Evolutionary conservation across 306 rosid species (phyloP), one percentile per base, ranked within the genome.

Genomic region (Citrullus mucosospermus): DNA sequence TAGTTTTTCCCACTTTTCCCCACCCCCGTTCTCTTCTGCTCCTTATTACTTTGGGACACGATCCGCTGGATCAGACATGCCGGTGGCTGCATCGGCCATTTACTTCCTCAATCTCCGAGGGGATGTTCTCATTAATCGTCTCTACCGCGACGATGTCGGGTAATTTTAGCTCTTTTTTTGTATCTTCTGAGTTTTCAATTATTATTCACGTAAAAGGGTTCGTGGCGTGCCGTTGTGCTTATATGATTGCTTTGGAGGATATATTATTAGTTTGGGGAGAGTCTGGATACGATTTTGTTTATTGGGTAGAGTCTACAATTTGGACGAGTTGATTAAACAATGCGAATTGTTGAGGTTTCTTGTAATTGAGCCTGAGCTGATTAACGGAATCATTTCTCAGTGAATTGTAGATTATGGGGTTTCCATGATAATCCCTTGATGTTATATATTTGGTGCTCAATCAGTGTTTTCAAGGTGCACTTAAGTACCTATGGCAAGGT

Each of bases 131-230:
- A 95, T 92, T 85, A 95, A 92, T 62, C 96, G 98, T 69, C 98
- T 95, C 80, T 92, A 95, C 65, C 97, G 98, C 6, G 97, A 95
- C 83, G 93, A 95, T 84, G 98, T 95, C 68, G 96, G 98, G 97
- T 92, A 89, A 63, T 46, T 30, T 60, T 17, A 28, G 0, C 61
- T 30, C 46, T 30, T 17, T 73, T 17, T 46, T 50, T 15, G 0
- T 32, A 1, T 9, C 53, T 6, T 14, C 18, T 22, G 20, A 44
- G 60, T 22, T 50, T 51, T 8, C 77, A 72, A 72, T 72, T 17
- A 51, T 17, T 51, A 51, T 53, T 53, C 15, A 9, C 10, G 16
- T 17, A 1, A 8, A 17, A 9, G 61, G 61, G 57, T 69, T 69
- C 5, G 4, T 9, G 55, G 36, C 25, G 3, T n/a, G 75, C 12